These are phyloP conservation scores for Plenodomus lindquistii DNA, from an alignment of 2,329 filamentous ascomycete genomes.

Conservation along the genomic window DNA sequence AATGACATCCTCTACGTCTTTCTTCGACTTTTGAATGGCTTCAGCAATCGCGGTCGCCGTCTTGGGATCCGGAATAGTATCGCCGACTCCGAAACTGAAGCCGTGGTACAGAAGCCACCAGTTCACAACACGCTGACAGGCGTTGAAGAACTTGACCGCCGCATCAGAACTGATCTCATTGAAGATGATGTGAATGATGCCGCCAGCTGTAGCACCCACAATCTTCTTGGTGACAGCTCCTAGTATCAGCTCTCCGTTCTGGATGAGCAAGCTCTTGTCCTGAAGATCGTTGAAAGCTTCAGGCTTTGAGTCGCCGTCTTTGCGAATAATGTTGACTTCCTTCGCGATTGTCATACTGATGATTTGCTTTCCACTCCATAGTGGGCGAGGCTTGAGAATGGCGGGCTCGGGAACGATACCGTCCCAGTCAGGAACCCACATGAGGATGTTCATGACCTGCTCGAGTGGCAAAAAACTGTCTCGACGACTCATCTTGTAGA, in stretches of 20 bases:
- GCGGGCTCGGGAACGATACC: constrained; percentile 89
- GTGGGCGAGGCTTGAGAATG: constrained; percentile 88
- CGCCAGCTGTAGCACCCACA: constrained; percentile 84
- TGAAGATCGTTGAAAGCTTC: constrained; percentile 63
- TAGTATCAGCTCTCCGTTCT: constrained; percentile 86
- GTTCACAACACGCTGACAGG: constrained; percentile 89
- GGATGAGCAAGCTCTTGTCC: constrained; percentile 80
- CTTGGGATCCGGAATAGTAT: constrained; percentile 86
- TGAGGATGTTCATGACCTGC: constrained; percentile 92
- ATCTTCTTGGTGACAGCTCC: constrained; percentile 92
- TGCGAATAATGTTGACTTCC: constrained; percentile 71
- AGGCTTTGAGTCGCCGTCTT: constrained; percentile 63
- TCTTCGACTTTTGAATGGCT: constrained; percentile 80
- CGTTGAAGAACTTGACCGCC: constrained; percentile 94
- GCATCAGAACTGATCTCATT: constrained; percentile 88
- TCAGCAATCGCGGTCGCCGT: constrained; percentile 85
- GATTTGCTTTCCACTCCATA: constrained; percentile 98
- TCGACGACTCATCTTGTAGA: constrained; percentile 93
- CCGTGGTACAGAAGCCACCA: constrained; percentile 97
- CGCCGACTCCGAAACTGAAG: constrained; percentile 97
- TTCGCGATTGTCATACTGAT: constrained; percentile 89
- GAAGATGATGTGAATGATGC: constrained; percentile 94
- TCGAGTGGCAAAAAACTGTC: constrained; percentile 91
- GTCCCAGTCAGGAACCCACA: constrained; percentile 98
- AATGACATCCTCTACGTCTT: constrained; percentile 76